Base-by-base conservation (phyloP, 306 rosid genomes). In the Hylodesmum podocarpum region DNA sequence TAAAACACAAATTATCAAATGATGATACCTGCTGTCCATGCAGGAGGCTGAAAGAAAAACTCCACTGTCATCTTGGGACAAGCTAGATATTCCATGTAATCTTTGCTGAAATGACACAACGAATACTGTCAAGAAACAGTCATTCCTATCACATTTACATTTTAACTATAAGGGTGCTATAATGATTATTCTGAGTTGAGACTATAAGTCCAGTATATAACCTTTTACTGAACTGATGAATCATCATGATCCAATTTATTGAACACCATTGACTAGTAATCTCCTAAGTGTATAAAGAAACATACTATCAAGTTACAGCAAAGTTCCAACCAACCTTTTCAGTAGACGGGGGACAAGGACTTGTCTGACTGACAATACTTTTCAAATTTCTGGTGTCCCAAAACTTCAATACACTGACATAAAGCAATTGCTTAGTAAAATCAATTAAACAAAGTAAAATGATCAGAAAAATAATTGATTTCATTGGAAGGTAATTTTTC, bases 321-420 rank as follows among this genome's bases (percentile, higher is more conserved):
- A 28, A 53, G 41, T 81, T 57, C n/a, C 63, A 37, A 80, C 90
- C 41, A 66, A 96, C 99, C 97, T 91, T 88, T 72, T 81, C 88
- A 72, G 80, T 79, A 29, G 87, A 64, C 63, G 81, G 85, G 5
- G 84, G 87, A 70, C 76, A 82, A 73, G 94, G 96, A 62, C 79
- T 68, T 55, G 98, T 78, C 76, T 83, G 84, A 13, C 86, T 87
- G 75, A 88, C 87, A 25, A 31, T 76, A 75, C 76, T 87, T 79
- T 84, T 96, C 80, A 93, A 61, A 81, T 79, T 88, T 84, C 99
- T 96, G 55, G 94, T 86, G 78, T 96, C 99, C 99, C 99, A 96
- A 74, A 92, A 96, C 86, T 96, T 96, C 39, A 96, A 75, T 81
- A 88, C 68, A 58, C 99, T 96, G 92, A 57, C 86, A 85, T 10